Conservation (phyloP, 2,329 filamentous ascomycete genomes). For the Cordyceps cicadae region DNA sequence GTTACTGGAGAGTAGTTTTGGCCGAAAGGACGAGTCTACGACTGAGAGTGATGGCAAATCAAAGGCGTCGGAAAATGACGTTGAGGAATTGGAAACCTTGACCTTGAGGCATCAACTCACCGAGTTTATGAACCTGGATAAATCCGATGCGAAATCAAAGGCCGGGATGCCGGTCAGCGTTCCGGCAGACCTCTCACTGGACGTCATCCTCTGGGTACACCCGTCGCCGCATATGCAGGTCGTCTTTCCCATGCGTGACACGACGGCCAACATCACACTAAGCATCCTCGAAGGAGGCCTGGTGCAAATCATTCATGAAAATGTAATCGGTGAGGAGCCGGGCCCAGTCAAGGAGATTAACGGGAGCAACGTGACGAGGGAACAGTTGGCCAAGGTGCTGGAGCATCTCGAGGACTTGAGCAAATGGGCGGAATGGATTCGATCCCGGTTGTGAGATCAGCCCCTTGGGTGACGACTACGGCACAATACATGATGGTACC, state of each 20-base stretch:
- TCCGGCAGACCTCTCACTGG: conserved; percentile 28
- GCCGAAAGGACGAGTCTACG: conserved; percentile 21
- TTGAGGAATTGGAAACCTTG: conserved; percentile 12
- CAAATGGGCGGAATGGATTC: conserved; percentile 46
- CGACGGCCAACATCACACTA: conserved; percentile 45
- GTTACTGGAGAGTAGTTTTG: conserved; percentile 56
- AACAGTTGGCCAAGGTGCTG: conserved; percentile 37
- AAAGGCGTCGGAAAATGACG: conserved; percentile 10
- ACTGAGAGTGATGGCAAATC: conserved; percentile 12
- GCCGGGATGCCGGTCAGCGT: neutral
- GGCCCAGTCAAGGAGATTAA: conserved; percentile 24
- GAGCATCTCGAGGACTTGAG: conserved; percentile 45
- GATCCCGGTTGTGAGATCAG: conserved; percentile 26
- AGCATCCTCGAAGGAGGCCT: conserved; percentile 53
- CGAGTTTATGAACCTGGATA: conserved; percentile 21
- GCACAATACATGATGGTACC: conserved; percentile 1
- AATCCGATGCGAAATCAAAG: neutral
- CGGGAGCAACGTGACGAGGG: conserved; percentile 23
- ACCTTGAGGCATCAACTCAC: conserved; percentile 26
- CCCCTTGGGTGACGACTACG: neutral
- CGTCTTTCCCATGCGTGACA: conserved; percentile 43
- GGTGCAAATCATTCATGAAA: conserved; percentile 51
- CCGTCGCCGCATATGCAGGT: conserved; percentile 42
- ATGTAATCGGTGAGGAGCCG: conserved; percentile 29
- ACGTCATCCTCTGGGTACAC: conserved; percentile 45